These are phyloP conservation scores for Ophiostoma quercus DNA, from an alignment of 2,329 filamentous ascomycete genomes.

Conservation along the genomic window DNA sequence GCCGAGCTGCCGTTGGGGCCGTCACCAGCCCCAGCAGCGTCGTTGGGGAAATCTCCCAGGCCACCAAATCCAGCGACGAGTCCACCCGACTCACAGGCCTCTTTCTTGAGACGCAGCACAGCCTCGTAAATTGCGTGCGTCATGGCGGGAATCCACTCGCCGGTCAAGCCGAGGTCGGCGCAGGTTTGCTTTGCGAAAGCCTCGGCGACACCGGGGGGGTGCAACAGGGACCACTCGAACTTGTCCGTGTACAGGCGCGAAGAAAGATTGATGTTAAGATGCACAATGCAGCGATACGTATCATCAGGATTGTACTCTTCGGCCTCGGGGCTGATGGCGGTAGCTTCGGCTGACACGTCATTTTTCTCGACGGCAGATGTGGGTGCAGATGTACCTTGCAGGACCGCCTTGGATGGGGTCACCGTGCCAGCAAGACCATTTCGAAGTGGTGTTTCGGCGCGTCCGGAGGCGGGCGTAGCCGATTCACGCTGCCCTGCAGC, in stretches of 20 bases:
- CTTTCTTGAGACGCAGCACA: slow-evolving; percentile 87
- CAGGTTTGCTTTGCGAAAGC: slow-evolving; percentile 89
- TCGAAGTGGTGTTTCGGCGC: slow-evolving; percentile 45
- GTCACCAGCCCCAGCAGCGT: slow-evolving; percentile 54
- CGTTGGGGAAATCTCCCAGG: slow-evolving; percentile 74
- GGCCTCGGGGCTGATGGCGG: slow-evolving; percentile 57
- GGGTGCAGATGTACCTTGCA: not conserved
- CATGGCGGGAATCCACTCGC: slow-evolving; percentile 92
- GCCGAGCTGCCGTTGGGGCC: slow-evolving; percentile 42
- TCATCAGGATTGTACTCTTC: slow-evolving; percentile 85
- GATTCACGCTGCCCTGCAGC: not conserved
- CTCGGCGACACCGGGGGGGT: slow-evolving; percentile 87
- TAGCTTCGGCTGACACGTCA: slow-evolving; percentile 65
- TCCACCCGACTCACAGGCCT: slow-evolving; percentile 87
- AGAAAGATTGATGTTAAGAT: slow-evolving; percentile 82
- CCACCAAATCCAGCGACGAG: slow-evolving; percentile 61
- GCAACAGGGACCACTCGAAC: slow-evolving; percentile 93
- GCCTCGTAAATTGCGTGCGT: slow-evolving; percentile 97
- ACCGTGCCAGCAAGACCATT: slow-evolving; percentile 18
- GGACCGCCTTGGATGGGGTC: not conserved
- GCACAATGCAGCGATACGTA: slow-evolving; percentile 88
- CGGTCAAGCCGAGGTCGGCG: slow-evolving; percentile 79
- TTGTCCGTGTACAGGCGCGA: slow-evolving; percentile 93
- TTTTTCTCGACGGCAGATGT: slow-evolving; percentile 7
- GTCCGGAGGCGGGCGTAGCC: slow-evolving; percentile 3